A percentile compares a stretch with the other conserved stretches of the same genome.
Evolutionary conservation across 2,329 filamentous ascomycete genomes (phyloP).

Genomic region (Volutella citrinella): DNA sequence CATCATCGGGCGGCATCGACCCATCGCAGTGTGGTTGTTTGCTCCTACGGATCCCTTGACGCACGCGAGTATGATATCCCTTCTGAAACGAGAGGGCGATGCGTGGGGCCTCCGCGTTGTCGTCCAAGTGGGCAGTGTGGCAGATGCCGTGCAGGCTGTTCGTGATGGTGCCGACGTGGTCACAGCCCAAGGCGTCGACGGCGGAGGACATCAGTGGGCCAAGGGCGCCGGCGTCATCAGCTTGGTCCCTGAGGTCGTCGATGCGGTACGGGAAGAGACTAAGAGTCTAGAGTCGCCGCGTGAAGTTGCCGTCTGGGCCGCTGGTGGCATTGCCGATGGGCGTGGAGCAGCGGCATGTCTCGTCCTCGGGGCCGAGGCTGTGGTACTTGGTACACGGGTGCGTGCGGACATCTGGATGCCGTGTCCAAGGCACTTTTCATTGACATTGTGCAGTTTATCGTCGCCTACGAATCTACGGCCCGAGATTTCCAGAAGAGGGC

Average conservation of each 20-base stretch:
- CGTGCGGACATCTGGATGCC: conserved; percentile 16
- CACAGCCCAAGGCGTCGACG: conserved; percentile 62
- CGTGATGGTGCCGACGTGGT: conserved; percentile 53
- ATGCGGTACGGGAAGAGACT: too few relatives aligned
- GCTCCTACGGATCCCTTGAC: conserved; percentile 48
- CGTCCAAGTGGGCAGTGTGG: conserved; percentile 60
- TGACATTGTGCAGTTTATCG: conserved; percentile 37
- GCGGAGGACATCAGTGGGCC: conserved; percentile 60
- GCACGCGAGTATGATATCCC: conserved; percentile 34
- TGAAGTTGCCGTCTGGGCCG: conserved; percentile 46
- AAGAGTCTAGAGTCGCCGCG: conserved; percentile 34
- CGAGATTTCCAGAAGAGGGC: conserved; percentile 38
- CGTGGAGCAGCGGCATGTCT: conserved; percentile 52
- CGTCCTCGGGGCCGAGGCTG: conserved; percentile 46
- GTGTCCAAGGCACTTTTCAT: too few relatives aligned
- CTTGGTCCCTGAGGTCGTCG: conserved; percentile 55
- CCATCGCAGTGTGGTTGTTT: conserved; percentile 66
- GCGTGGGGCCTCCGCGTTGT: conserved; percentile 54
- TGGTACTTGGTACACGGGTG: conserved; percentile 43
- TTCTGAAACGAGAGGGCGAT: conserved; percentile 27
- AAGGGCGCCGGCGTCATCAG: conserved; percentile 52
- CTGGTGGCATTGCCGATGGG: conserved; percentile 58
- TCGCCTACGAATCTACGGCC: conserved; percentile 40
- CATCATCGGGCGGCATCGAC: conserved; percentile 49
- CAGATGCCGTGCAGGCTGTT: conserved; percentile 48